phyloP scores from a whole-genome alignment of 169 alveolate species.

The Eimeria necatrix region DNA sequence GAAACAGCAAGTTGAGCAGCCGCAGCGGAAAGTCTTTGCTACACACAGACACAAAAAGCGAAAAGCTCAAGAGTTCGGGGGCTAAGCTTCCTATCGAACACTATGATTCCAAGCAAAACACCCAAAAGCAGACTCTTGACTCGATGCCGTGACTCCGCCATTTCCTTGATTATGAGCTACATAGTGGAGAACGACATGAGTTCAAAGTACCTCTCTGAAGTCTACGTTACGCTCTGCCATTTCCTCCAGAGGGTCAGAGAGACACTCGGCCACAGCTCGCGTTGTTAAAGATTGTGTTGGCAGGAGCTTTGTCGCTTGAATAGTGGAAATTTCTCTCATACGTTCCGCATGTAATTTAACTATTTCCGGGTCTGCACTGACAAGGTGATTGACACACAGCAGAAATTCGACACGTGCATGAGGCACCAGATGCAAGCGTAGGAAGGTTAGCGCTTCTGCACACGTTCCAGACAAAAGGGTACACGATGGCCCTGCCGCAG shows the following conservation, averaged over 20 bases:
- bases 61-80: too few relatives aligned
- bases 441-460: too few relatives aligned
- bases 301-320: slow-evolving; percentile 46
- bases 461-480: neutral
- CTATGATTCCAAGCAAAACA: too few relatives aligned
- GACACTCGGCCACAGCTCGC: slow-evolving; percentile 72
- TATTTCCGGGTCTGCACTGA: slow-evolving; percentile 70
- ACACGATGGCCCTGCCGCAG: neutral
- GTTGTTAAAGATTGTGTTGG: slow-evolving; percentile 46
- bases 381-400: neutral
- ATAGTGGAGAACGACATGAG: neutral
- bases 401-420: neutral
- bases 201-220: slow-evolving; percentile 54
- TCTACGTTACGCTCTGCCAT: slow-evolving; percentile 75
- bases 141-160: too few relatives aligned
- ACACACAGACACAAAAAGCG: neutral
- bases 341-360: slow-evolving; percentile 71
- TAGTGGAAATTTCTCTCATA: slow-evolving; percentile 57
- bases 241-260: slow-evolving; percentile 52
- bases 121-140: too few relatives aligned
- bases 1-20: slow-evolving; percentile 78
- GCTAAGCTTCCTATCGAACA: too few relatives aligned
- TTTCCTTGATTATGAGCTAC: too few relatives aligned
- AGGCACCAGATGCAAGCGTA: neutral
- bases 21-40: slow-evolving; percentile 76